These are phyloP conservation scores for Sphenostylis stenocarpa DNA, from an alignment of 306 rosid species.

Conservation along the genomic window DNA sequence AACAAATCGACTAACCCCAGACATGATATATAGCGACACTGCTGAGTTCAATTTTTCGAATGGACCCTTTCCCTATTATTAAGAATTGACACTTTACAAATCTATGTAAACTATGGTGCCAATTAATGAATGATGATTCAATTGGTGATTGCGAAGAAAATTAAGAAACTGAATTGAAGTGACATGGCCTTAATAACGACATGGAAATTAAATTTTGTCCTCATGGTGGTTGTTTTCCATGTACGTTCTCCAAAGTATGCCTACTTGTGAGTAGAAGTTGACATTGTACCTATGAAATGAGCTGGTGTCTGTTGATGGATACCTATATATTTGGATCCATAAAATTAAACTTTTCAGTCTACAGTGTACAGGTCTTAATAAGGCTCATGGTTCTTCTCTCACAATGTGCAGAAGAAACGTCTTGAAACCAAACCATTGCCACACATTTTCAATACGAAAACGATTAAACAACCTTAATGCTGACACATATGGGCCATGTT, in stretches of 20 bases:
- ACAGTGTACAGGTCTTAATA: neutral
- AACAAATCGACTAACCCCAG: no score
- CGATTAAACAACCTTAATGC: constrained; percentile 29
- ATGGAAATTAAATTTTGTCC: neutral
- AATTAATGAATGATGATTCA: constrained; percentile 12
- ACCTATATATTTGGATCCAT: constrained; percentile 39
- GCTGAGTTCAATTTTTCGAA: neutral
- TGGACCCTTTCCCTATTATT: neutral
- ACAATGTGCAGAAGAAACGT: neutral
- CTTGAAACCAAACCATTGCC: constrained; percentile 22
- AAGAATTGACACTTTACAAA: constrained; percentile 18
- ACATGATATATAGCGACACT: neutral
- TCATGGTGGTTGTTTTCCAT: neutral
- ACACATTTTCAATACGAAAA: constrained; percentile 20
- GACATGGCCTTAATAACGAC: neutral
- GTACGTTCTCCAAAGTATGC: neutral
- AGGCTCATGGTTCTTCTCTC: neutral
- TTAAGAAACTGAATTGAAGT: neutral
- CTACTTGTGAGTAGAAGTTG: constrained; percentile 19
- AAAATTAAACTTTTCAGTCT: neutral
- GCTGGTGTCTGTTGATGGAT: constrained; percentile 47
- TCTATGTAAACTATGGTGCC: neutral
- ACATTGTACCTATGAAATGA: constrained; percentile 45
- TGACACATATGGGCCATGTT: constrained; percentile 37
- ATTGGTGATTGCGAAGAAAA: neutral